phyloP scores from a whole-genome alignment of 75 land plant species.

The Ceratopteris richardii region DNA sequence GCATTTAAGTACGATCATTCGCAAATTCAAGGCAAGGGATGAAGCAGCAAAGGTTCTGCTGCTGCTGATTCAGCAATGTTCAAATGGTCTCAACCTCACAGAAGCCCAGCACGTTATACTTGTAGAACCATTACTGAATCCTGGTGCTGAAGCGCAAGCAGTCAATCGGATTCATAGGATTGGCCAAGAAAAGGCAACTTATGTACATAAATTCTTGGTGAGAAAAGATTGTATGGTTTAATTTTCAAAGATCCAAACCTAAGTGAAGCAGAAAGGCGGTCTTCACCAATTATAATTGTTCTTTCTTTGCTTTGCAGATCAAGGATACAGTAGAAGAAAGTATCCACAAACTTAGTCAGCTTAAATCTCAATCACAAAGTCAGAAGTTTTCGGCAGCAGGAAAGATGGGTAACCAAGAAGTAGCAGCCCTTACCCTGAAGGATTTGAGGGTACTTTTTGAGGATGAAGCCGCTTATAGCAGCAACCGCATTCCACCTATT shows the following conservation, averaged over 20 bases:
- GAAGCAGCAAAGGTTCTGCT: constrained; percentile 59
- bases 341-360: constrained; percentile 62
- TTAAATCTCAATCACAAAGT: constrained; percentile 16
- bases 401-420: constrained; percentile 38
- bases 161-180: constrained; percentile 88
- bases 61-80: constrained; percentile 76
- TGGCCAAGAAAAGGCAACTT: constrained; percentile 70
- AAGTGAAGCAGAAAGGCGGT: not conserved
- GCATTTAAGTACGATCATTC: constrained; percentile 64
- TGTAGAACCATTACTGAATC: constrained; percentile 86
- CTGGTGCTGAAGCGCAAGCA: constrained; percentile 94
- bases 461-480: not conserved
- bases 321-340: constrained; percentile 90
- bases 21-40: constrained; percentile 48
- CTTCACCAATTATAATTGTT: too few relatives aligned
- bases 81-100: constrained; percentile 92
- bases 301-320: constrained; percentile 43
- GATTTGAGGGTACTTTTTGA: constrained; percentile 71
- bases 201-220: constrained; percentile 89
- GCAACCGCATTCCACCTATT: constrained; percentile 9
- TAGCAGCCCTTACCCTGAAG: constrained; percentile 53
- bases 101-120: constrained; percentile 97
- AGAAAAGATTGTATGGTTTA: too few relatives aligned
- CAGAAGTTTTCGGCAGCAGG: constrained; percentile 16
- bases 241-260: not conserved